These are phyloP conservation scores for Backusella australiensis DNA, from an alignment of 192 early-diverging fungal genomes.

Conservation along the genomic window DNA sequence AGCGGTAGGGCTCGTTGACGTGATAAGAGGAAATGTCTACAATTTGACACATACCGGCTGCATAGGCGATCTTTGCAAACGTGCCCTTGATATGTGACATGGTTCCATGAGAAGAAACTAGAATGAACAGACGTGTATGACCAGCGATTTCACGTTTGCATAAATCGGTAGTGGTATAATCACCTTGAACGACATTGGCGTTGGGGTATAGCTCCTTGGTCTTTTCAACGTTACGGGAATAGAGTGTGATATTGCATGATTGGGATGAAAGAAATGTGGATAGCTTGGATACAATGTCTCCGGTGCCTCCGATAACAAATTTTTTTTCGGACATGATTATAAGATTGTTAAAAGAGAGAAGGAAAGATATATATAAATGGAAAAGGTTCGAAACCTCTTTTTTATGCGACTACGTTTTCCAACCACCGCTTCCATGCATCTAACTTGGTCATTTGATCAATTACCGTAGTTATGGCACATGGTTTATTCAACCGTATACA, in stretches of 20 bases:
- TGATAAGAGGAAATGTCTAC: constrained; percentile 20
- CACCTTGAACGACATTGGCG: constrained; percentile 14
- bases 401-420: too few relatives aligned
- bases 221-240: constrained; percentile 12
- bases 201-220: neutral
- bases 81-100: neutral
- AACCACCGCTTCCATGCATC: too few relatives aligned
- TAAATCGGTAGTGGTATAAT: neutral
- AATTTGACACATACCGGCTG: constrained; percentile 23
- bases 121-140: constrained; percentile 19
- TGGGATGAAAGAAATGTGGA: neutral
- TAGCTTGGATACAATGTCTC: constrained; percentile 14
- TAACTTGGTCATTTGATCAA: too few relatives aligned
- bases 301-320: constrained; percentile 18
- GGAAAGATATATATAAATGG: too few relatives aligned
- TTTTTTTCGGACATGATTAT: neutral
- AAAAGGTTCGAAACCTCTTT: too few relatives aligned
- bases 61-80: constrained; percentile 6
- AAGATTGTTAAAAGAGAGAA: too few relatives aligned
- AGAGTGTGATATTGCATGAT: neutral
- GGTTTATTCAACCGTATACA: too few relatives aligned
- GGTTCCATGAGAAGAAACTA: neutral
- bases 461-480: too few relatives aligned
- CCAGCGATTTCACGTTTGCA: constrained; percentile 11
- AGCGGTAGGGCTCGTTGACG: neutral